Conservation (phyloP, 208 protist species). For the Angomonas deanei region DNA sequence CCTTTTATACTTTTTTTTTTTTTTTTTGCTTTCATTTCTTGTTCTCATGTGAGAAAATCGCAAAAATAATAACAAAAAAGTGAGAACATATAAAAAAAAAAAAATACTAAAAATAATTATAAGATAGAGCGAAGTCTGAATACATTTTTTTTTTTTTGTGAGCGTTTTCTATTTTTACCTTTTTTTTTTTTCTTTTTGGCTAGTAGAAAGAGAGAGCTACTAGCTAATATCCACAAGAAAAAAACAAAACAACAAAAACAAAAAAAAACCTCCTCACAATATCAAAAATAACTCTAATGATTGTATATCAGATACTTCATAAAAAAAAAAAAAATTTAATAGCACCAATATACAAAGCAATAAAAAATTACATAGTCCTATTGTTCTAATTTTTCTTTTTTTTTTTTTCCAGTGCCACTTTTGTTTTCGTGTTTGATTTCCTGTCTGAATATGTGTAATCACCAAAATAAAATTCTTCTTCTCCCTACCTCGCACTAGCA, state of each 20-base stretch:
- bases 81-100: not conserved
- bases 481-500: no score
- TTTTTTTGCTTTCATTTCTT: no score
- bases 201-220: not conserved
- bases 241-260: no score
- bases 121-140: not conserved
- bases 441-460: no score
- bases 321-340: not conserved
- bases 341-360: not conserved
- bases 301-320: not conserved
- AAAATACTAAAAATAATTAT: not conserved
- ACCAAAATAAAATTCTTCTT: no score
- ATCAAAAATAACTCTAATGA: not conserved
- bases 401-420: conserved; percentile 7
- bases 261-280: no score
- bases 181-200: no score
- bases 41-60: no score
- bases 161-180: conserved; percentile 3
- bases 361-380: not conserved
- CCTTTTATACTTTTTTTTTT: no score
- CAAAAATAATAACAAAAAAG: not conserved
- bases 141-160: conserved; percentile 13
- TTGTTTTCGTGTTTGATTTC: no score
- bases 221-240: not conserved
- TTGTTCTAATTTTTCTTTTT: conserved; percentile 2